Conservation (phyloP, 2,329 filamentous ascomycete species). For the Elsinoe ampelina region DNA sequence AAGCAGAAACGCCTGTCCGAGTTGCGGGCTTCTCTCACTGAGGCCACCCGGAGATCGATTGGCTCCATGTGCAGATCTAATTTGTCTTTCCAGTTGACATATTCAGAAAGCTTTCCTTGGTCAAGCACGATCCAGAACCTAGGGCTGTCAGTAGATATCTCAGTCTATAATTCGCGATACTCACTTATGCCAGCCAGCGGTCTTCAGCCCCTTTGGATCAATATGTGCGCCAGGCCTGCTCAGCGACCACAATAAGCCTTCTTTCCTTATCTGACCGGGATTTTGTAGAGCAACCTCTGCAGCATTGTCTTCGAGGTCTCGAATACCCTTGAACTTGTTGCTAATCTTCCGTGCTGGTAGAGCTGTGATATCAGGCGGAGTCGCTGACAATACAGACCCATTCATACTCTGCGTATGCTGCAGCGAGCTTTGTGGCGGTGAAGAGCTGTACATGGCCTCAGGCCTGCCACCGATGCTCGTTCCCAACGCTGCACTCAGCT, state of each 20-base stretch:
- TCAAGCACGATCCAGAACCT: constrained; percentile 99
- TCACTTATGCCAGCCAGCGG: constrained; percentile 98
- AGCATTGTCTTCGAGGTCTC: constrained; percentile 82
- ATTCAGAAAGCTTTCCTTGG: constrained; percentile 92
- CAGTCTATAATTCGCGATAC: constrained; percentile 28
- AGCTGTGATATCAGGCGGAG: constrained; percentile 3
- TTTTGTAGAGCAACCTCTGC: constrained; percentile 43
- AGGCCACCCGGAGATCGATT: constrained; percentile 93
- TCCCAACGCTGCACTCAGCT: constrained; percentile 1
- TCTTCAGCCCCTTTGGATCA: constrained; percentile 89
- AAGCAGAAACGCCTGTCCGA: constrained; percentile 95
- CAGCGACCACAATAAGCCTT: constrained; percentile 88
- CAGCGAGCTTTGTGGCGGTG: constrained; percentile 1
- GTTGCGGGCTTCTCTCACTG: constrained; percentile 88
- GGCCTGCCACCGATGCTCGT: neutral
- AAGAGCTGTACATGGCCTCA: constrained; percentile 13
- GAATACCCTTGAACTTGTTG: constrained; percentile 76
- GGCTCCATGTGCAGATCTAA: constrained; percentile 96
- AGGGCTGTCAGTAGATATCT: constrained; percentile 14
- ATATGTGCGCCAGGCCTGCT: constrained; percentile 89
- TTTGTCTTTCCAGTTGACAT: constrained; percentile 98
- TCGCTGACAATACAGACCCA: constrained; percentile 7
- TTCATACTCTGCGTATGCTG: constrained; percentile 10
- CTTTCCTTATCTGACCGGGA: constrained; percentile 65
- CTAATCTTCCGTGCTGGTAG: constrained; percentile 28